These are phyloP conservation scores for Megacollybia marginata DNA, from an alignment of 768 basidiomycete genomes.

Conservation along the genomic window DNA sequence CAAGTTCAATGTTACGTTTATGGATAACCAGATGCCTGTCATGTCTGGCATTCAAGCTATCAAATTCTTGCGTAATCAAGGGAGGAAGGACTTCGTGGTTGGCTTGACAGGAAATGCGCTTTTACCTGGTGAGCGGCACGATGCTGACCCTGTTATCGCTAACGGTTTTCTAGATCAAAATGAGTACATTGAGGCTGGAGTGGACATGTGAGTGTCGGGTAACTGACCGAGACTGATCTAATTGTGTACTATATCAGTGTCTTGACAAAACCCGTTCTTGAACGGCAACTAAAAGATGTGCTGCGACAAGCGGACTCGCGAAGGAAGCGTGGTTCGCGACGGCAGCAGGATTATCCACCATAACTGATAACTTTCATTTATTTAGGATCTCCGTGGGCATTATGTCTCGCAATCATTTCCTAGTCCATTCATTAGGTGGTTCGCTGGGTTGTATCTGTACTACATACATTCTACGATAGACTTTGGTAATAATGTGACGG, in stretches of 20 bases:
- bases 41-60: constrained; percentile 70
- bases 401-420: too few relatives aligned
- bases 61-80: constrained; percentile 53
- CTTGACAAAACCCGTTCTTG: constrained; percentile 74
- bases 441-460: too few relatives aligned
- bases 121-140: constrained; percentile 30
- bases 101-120: constrained; percentile 69
- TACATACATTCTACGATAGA: background rate
- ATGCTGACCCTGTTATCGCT: constrained; percentile 2
- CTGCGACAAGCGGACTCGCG: constrained; percentile 37
- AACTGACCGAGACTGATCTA: background rate
- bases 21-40: constrained; percentile 80
- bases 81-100: constrained; percentile 72
- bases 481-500: background rate
- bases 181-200: constrained; percentile 71
- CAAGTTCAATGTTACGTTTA: constrained; percentile 41
- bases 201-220: constrained; percentile 49
- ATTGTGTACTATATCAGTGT: constrained; percentile 35
- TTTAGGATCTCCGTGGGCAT: too few relatives aligned
- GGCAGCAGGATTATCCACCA: background rate
- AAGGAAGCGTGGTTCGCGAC: constrained; percentile 24
- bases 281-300: constrained; percentile 41
- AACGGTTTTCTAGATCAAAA: constrained; percentile 51
- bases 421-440: background rate
- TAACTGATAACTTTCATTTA: background rate